Base-by-base conservation (phyloP, 495 filamentous ascomycete species). In the Neurospora sp. region DNA sequence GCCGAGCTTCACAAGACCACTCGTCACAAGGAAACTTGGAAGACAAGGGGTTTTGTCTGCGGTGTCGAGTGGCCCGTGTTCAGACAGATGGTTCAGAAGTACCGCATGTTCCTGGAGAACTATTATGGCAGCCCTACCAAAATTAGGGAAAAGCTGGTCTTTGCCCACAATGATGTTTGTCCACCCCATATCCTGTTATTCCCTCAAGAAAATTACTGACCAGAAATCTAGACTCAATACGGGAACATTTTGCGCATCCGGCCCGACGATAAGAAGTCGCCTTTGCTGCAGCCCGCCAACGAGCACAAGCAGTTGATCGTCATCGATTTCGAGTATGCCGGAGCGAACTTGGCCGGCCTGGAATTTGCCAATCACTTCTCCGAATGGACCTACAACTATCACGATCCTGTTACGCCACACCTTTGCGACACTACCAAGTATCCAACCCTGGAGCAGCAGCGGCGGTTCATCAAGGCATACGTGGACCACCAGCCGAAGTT, bases 311-410 rank as follows among this genome's bases (percentile, higher is more conserved):
- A 95, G 78, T 88, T 99, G 5, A 85, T 97, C 3, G 96, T 99
- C 71, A 99, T 99, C 77, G 96, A 99, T 82, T 99, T 99, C 76
- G 96, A 99, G 79, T 99, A 99, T 79, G 93, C 96, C 2, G 94
- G 90, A 12, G 94, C 96, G 69, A 99, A 98, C 78, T 84, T 90
- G 1, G 90, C 89, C 6, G 96, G 94, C 3, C 86, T 93, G 39
- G 96, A 99, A 81, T 97, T 99, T 80, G 96, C 94, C 69, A 99
- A 99, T 81, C 96, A 99, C 80, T 99, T 98, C 82, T 90, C 93
- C 76, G 96, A 99, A 82, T 99, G 96, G 96, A 97, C 94, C 79
- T 96, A 98, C 84, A 93, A 99, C 80, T 99, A 99, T 79, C 94
- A 97, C 77, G 89, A 94, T 77, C 78, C 87, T 1, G 80, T 82